Percentiles rank a stretch among this genome's conserved stretches.
These are phyloP conservation scores for Multifurca ochricompacta DNA, from an alignment of 768 basidiomycete species.

Conservation along the genomic window DNA sequence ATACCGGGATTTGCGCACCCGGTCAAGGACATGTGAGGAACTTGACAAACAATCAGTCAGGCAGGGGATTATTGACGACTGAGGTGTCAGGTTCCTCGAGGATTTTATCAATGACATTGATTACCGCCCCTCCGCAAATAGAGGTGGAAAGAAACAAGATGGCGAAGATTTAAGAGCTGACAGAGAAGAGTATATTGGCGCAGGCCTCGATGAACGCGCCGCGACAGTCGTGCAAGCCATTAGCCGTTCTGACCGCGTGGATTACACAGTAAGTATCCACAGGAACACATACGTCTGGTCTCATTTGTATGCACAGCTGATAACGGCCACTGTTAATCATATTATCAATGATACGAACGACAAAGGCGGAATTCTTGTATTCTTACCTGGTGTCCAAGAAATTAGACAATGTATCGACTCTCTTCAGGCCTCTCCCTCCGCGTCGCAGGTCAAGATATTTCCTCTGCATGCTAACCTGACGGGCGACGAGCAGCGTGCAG, in stretches of 20 bases:
- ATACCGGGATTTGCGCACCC: conserved; percentile 83
- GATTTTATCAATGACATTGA: conserved; percentile 11
- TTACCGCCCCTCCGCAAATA: conserved; percentile 11
- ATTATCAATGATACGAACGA: conserved; percentile 44
- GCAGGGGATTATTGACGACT: background rate
- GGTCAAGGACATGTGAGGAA: conserved; percentile 59
- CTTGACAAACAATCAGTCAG: background rate
- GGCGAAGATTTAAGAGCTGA: conserved; percentile 10
- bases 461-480: conserved; percentile 89
- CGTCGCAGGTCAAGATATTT: conserved; percentile 44
- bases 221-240: conserved; percentile 54
- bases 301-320: conserved; percentile 6
- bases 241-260: conserved; percentile 53
- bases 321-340: conserved; percentile 51
- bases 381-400: conserved; percentile 86
- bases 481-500: conserved; percentile 70
- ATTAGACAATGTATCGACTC: conserved; percentile 70
- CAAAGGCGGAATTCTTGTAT: conserved; percentile 71
- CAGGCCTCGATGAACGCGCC: conserved; percentile 44
- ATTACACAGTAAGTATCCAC: conserved; percentile 51
- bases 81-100: conserved; percentile 17
- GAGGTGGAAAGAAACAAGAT: conserved; percentile 9
- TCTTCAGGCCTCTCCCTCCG: conserved; percentile 33
- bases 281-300: background rate
- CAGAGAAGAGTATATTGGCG: conserved; percentile 37